Evolutionary conservation across 805 yeast genomes (phyloP).

Genomic region (Candida railenensis): DNA sequence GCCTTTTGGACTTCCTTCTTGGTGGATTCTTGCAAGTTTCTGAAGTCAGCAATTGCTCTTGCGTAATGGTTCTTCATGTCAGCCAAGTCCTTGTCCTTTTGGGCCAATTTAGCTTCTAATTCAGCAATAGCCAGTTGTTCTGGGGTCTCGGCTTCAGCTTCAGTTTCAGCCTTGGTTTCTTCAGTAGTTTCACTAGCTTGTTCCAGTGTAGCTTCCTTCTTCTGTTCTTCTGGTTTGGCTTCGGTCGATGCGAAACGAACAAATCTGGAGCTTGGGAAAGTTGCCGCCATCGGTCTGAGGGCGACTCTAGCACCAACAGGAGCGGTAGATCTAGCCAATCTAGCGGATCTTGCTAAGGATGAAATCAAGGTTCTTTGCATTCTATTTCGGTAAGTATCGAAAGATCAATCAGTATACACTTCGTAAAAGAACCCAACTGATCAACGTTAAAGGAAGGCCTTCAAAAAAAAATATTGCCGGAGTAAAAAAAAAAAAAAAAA

Average conservation of each 20-base stretch:
- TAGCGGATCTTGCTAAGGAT: slow-evolving; percentile 16
- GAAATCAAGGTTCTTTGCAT: slow-evolving; percentile 28
- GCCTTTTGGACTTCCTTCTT: slow-evolving; percentile 85
- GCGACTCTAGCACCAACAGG: slow-evolving; percentile 13
- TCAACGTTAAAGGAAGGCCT: not conserved
- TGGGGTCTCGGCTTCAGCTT: slow-evolving; percentile 18
- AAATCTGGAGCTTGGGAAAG: slow-evolving; percentile 5
- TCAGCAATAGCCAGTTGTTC: slow-evolving; percentile 23
- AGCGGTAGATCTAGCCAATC: slow-evolving; percentile 10
- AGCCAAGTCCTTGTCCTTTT: slow-evolving; percentile 71
- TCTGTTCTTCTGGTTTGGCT: slow-evolving; percentile 12
- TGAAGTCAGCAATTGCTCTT: slow-evolving; percentile 87
- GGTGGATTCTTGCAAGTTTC: slow-evolving; percentile 87
- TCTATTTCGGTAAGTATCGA: not conserved
- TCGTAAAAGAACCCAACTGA: not conserved
- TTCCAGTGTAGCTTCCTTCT: slow-evolving; percentile 7
- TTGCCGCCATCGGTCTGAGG: slow-evolving; percentile 14
- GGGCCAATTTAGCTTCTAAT: slow-evolving; percentile 52
- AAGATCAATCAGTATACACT: too few species aligned
- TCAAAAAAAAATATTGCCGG: too few species aligned
- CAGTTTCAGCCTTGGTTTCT: slow-evolving; percentile 12
- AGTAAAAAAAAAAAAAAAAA: not conserved
- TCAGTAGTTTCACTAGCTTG: slow-evolving; percentile 10
- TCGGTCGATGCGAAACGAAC: slow-evolving; percentile 15
- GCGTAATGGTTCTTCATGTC: slow-evolving; percentile 81